Base-by-base conservation (phyloP, 257 asterid species). In the Salvia miltiorrhiza region DNA sequence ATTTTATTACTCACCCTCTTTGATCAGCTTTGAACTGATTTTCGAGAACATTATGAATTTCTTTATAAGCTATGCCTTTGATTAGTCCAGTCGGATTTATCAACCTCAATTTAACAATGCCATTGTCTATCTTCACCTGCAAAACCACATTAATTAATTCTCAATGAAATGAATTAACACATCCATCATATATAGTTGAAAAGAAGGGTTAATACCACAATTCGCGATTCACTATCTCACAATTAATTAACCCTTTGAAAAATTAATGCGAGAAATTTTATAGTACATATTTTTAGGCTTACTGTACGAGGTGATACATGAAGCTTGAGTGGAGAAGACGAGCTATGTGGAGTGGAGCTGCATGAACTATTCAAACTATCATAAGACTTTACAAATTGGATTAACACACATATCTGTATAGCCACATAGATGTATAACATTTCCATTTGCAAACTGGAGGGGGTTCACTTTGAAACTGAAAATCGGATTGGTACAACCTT, bases 121-220 rank as follows among this genome's bases (percentile, higher is more conserved):
- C 91, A 52, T 87, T 87, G 19, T 74, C 85, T 30, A 85, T 64
- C 69, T 71, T 72, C 75, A 85, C 86, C 94, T 87, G 70, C 56
- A 54, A 58, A 65, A 55, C 2, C 11, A 19, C n/a, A n/a, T n/a
- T n/a, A 30, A 30, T 3, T 30, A 4, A 30, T 47, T 5, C 12
- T 39, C 3, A 45, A 64, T 16, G n/a, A 48, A n/a, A n/a, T n/a
- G n/a, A n/a, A n/a, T n/a, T n/a, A n/a, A n/a, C n/a, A n/a, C n/a
- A n/a, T n/a, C n/a, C n/a, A n/a, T n/a, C n/a, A n/a, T n/a, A n/a
- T n/a, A n/a, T n/a, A n/a, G n/a, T n/a, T n/a, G n/a, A n/a, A n/a
- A n/a, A n/a, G n/a, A n/a, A n/a, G n/a, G n/a, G n/a, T n/a, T n/a
- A n/a, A n/a, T n/a, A n/a, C n/a, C n/a, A n/a, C n/a, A n/a, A n/a